phyloP scores from a whole-genome alignment of 208 protist genomes.

The Porcisia deanei region DNA sequence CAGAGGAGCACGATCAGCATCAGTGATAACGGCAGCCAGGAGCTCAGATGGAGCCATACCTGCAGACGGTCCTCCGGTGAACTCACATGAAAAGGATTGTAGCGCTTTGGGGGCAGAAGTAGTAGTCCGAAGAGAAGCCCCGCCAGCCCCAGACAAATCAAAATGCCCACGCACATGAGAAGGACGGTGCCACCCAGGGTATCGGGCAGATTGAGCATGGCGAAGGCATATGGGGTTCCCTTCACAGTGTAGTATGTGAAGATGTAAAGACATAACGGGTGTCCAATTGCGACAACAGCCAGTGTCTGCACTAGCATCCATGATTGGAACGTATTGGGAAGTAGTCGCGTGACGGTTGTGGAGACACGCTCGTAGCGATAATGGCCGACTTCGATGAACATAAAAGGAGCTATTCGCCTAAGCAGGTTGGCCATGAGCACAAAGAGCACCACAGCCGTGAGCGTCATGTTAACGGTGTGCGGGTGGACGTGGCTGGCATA shows the following conservation, averaged over 20 bases:
- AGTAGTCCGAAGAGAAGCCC: slow-evolving; percentile 6
- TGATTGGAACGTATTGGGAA: slow-evolving; percentile 27
- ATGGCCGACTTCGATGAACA: slow-evolving; percentile 18
- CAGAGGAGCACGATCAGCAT: slow-evolving; percentile 23
- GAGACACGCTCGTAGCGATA: slow-evolving; percentile 28
- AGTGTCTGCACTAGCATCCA: slow-evolving; percentile 27
- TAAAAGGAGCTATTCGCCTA: slow-evolving; percentile 15
- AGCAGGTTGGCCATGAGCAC: slow-evolving; percentile 25
- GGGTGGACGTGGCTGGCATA: slow-evolving; percentile 1
- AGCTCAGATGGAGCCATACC: slow-evolving; percentile 11
- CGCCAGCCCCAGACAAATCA: slow-evolving; percentile 14
- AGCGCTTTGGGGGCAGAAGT: slow-evolving; percentile 12
- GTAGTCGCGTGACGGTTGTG: slow-evolving; percentile 14
- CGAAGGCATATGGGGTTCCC: slow-evolving; percentile 21
- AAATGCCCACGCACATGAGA: slow-evolving; percentile 10
- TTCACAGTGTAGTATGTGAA: slow-evolving; percentile 24
- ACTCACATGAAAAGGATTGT: slow-evolving; percentile 17
- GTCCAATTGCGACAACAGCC: slow-evolving; percentile 10
- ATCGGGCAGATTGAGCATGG: slow-evolving; percentile 14
- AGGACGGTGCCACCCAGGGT: slow-evolving; percentile 4
- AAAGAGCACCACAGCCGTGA: slow-evolving; percentile 3
- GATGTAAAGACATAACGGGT: slow-evolving; percentile 24
- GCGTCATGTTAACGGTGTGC: neutral
- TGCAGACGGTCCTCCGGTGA: slow-evolving; percentile 11
- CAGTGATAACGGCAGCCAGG: slow-evolving; percentile 22